Evolutionary conservation across 768 basidiomycete species (phyloP).

Genomic region (Lyophyllum shimeji): DNA sequence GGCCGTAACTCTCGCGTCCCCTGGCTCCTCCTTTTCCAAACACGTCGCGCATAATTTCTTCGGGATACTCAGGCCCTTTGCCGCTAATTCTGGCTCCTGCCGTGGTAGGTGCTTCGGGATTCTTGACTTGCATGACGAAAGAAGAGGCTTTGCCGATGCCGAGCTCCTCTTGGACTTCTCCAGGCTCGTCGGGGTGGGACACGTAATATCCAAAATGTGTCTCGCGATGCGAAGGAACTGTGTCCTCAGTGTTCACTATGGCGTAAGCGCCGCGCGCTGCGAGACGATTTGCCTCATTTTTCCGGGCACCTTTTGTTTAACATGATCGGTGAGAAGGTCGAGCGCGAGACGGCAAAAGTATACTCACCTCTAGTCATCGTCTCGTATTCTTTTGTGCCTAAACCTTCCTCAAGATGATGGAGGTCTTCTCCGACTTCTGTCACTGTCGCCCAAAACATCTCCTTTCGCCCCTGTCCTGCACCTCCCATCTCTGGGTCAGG

Average conservation of each 20-base stretch:
- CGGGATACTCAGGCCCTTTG: constrained; percentile 44
- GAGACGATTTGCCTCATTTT: constrained; percentile 50
- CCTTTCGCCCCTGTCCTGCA: constrained; percentile 35
- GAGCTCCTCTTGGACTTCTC: constrained; percentile 55
- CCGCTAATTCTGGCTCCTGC: constrained; percentile 28
- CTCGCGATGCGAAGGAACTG: constrained; percentile 41
- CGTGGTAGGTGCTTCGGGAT: constrained; percentile 47
- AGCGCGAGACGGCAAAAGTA: background rate
- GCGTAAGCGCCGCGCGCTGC: constrained; percentile 61
- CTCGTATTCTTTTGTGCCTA: constrained; percentile 54
- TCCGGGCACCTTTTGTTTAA: constrained; percentile 40
- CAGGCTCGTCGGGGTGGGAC: constrained; percentile 48
- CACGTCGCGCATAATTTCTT: constrained; percentile 43
- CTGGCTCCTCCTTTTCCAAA: constrained; percentile 41
- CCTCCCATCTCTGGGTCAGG: constrained; percentile 42
- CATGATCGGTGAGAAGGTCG: background rate
- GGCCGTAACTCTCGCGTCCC: constrained; percentile 38
- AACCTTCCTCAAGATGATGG: constrained; percentile 40
- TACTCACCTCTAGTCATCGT: constrained; percentile 58
- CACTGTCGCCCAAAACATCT: constrained; percentile 54
- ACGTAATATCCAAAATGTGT: constrained; percentile 62
- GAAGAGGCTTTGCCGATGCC: constrained; percentile 53
- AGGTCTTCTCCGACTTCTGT: constrained; percentile 52
- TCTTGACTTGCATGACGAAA: constrained; percentile 63
- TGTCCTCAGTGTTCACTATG: constrained; percentile 49